Evolutionary conservation across 2,329 filamentous ascomycete genomes (phyloP).

Genomic region (Ceratocystis eucalypticola): DNA sequence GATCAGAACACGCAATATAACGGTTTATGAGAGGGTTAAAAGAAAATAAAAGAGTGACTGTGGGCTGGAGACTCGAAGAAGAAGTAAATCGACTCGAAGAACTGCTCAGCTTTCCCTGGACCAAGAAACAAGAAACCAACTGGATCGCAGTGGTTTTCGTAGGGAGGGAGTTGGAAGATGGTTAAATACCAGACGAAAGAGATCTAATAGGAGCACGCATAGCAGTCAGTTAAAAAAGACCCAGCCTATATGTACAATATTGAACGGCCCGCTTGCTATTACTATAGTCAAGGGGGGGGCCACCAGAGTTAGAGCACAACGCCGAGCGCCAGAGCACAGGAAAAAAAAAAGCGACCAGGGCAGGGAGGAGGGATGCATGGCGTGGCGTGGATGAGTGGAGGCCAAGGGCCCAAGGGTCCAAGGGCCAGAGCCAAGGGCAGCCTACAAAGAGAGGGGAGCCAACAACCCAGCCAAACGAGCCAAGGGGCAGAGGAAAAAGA

Average conservation of each 20-base stretch:
- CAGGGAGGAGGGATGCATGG: slow-evolving; percentile 4
- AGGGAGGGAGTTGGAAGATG: slow-evolving; percentile 20
- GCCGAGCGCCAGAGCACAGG: neutral
- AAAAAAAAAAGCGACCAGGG: slow-evolving; percentile 11
- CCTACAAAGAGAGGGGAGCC: too few species aligned
- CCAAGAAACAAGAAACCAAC: slow-evolving; percentile 15
- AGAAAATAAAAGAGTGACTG: slow-evolving; percentile 17
- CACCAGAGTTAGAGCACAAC: neutral
- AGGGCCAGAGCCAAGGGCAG: slow-evolving; percentile 7
- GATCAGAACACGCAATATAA: neutral
- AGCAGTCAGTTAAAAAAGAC: slow-evolving; percentile 14
- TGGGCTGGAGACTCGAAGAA: slow-evolving; percentile 19
- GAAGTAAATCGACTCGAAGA: slow-evolving; percentile 19
- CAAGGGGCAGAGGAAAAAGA: slow-evolving; percentile 7
- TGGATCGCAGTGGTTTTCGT: slow-evolving; percentile 17
- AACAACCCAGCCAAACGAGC: slow-evolving; percentile 1
- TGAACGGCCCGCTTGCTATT: neutral
- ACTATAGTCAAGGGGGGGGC: slow-evolving; percentile 5
- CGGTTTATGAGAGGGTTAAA: slow-evolving; percentile 6
- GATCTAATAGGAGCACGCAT: slow-evolving; percentile 17
- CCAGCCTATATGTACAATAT: neutral
- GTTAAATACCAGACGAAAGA: slow-evolving; percentile 19
- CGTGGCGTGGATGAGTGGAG: slow-evolving; percentile 5
- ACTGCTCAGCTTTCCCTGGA: slow-evolving; percentile 19
- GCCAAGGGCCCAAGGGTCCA: slow-evolving; percentile 7